A percentile compares a stretch with the other conserved stretches of the same genome.
Evolutionary conservation across 78 protist species (phyloP).

Genomic region (Dictyostelium firmibasis): DNA sequence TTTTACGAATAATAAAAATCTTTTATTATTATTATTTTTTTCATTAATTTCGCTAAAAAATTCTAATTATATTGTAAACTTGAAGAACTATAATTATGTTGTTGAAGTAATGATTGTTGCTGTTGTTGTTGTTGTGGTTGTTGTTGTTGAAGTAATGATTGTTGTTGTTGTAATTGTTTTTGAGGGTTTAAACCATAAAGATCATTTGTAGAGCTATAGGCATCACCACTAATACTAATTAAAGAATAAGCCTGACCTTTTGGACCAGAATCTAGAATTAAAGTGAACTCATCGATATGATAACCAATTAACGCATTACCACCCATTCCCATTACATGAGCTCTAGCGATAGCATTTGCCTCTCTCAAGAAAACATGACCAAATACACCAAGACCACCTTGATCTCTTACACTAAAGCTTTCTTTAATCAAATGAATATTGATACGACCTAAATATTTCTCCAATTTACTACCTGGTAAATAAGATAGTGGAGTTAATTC

Average conservation of each 20-base stretch:
- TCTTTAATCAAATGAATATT: slow-evolving; percentile 81
- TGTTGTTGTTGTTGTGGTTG: neutral
- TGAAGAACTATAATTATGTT: neutral
- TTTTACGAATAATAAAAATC: no score
- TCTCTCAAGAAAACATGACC: slow-evolving; percentile 81
- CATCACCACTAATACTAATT: slow-evolving; percentile 76
- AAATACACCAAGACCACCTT: slow-evolving; percentile 84
- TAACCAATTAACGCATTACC: slow-evolving; percentile 84
- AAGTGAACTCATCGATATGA: slow-evolving; percentile 54
- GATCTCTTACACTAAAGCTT: slow-evolving; percentile 67
- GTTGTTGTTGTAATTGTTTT: neutral
- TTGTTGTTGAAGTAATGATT: neutral
- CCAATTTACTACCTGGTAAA: slow-evolving; percentile 39
- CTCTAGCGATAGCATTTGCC: slow-evolving; percentile 70
- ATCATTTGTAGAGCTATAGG: slow-evolving; percentile 1
- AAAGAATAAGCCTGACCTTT: slow-evolving; percentile 82
- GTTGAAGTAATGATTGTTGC: neutral
- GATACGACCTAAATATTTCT: slow-evolving; percentile 77
- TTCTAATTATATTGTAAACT: neutral
- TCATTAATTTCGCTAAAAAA: no score
- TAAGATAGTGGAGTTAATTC: slow-evolving; percentile 78
- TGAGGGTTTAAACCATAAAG: neutral
- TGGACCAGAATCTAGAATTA: slow-evolving; percentile 63
- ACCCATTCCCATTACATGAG: slow-evolving; percentile 76
- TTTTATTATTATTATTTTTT: no score